Evolutionary conservation across 2,329 filamentous ascomycete species (phyloP).

Genomic region (Penicillium vulpinum): DNA sequence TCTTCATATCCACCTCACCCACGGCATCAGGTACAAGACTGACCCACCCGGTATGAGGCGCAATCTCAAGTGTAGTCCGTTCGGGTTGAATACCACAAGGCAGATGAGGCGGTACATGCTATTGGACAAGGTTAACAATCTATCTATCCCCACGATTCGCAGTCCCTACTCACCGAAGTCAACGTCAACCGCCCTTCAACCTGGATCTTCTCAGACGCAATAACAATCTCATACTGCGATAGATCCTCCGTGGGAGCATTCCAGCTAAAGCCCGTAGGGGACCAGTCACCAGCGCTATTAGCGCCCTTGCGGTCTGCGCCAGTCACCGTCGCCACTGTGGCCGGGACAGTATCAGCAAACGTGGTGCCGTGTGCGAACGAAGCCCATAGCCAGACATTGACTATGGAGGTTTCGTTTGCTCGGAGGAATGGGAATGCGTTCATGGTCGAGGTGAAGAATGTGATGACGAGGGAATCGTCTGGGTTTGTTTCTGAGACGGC

Average conservation of each 20-base stretch:
- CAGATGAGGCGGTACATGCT: conserved; percentile 12
- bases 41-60: conserved; percentile 42
- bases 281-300: conserved; percentile 11
- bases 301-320: neutral
- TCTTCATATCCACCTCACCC: conserved; percentile 31
- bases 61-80: conserved; percentile 11
- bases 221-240: conserved; percentile 14
- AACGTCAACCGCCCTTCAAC: conserved; percentile 15
- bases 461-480: conserved; percentile 30
- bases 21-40: conserved; percentile 40
- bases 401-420: conserved; percentile 12
- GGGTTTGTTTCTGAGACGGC: conserved; percentile 31
- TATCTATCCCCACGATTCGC: neutral
- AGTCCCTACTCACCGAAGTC: conserved; percentile 11
- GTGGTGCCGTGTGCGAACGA: conserved; percentile 30
- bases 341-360: conserved; percentile 14
- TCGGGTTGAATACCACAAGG: conserved; percentile 16
- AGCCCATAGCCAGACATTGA: conserved; percentile 30
- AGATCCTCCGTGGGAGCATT: neutral
- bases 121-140: no score
- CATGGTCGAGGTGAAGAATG: conserved; percentile 33
- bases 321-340: conserved; percentile 14
- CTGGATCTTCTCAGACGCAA: conserved; percentile 14
- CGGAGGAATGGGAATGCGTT: conserved; percentile 41
- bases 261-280: conserved; percentile 16